These are phyloP conservation scores for Emericellopsis cladophorae DNA, from an alignment of 2,329 filamentous ascomycete species.

Conservation along the genomic window DNA sequence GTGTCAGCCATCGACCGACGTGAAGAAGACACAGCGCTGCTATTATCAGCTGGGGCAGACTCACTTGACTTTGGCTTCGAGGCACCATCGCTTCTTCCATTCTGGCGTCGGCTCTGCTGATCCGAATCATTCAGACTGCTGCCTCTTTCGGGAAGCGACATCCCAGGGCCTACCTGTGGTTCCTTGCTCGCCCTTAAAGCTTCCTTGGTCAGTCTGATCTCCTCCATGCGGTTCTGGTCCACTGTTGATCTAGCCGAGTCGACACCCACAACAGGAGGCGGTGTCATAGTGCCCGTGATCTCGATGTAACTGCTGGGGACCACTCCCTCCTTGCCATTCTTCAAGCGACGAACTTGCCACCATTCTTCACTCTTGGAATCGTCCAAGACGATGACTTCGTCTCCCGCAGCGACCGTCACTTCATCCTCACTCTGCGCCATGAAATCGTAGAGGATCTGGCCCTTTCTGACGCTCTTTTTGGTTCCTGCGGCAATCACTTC, in stretches of 20 bases:
- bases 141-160: conserved; percentile 63
- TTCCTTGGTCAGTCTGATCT: conserved; percentile 73
- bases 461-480: conserved; percentile 61
- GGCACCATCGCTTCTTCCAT: conserved; percentile 44
- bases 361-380: conserved; percentile 91
- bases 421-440: conserved; percentile 94
- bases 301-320: conserved; percentile 96
- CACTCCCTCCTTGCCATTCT: conserved; percentile 89
- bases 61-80: conserved; percentile 59
- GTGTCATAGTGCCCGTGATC: conserved; percentile 54
- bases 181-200: conserved; percentile 53
- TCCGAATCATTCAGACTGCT: conserved; percentile 65
- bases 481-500: conserved; percentile 78
- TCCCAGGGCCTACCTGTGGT: conserved; percentile 59
- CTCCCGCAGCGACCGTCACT: conserved; percentile 78
- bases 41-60: conserved; percentile 14
- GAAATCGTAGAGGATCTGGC: conserved; percentile 85
- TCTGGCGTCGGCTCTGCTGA: conserved; percentile 60
- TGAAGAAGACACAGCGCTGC: background rate
- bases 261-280: conserved; percentile 36
- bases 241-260: conserved; percentile 48
- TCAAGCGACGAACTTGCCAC: conserved; percentile 89
- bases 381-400: conserved; percentile 84
- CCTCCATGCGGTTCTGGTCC: conserved; percentile 67
- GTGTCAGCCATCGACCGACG: background rate